Conservation (phyloP, 129 eudicot species). For the Pseudognaphalium luteoalbum region DNA sequence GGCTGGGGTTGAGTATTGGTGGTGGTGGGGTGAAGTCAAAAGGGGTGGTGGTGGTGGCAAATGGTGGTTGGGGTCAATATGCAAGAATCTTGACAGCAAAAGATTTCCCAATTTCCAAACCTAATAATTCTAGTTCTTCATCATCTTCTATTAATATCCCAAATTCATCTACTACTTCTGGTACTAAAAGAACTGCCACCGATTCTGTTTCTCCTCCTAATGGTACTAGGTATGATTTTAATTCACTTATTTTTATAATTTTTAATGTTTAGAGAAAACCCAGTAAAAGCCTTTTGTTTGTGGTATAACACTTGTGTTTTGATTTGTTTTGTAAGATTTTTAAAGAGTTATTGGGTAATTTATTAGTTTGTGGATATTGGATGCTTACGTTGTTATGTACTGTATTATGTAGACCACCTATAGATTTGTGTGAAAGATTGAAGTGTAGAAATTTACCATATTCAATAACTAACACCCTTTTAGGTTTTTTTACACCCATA, state of each 20-base stretch:
- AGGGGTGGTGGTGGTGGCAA: conserved; percentile 32
- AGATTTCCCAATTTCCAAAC: conserved; percentile 55
- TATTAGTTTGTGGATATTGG: background rate
- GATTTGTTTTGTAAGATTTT: background rate
- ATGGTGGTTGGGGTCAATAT: conserved; percentile 57
- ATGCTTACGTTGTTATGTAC: conserved; percentile 6
- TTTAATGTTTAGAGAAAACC: background rate
- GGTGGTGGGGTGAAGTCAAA: conserved; percentile 49
- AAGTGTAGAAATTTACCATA: background rate
- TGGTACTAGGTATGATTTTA: conserved; percentile 39
- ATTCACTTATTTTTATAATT: background rate
- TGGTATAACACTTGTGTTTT: background rate
- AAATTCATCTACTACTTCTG: conserved; percentile 45
- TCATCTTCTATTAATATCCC: conserved; percentile 50
- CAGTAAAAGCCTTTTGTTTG: conserved; percentile 4
- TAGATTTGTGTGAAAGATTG: background rate
- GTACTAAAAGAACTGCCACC: conserved; percentile 81
- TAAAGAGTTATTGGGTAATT: conserved; percentile 13
- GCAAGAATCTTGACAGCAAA: conserved; percentile 90
- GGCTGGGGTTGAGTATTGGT: conserved; percentile 86
- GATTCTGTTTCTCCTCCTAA: conserved; percentile 78
- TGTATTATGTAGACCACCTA: background rate
- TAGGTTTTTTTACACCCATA: too few species aligned
- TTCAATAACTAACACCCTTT: background rate
- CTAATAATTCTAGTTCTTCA: conserved; percentile 46